phyloP scores from a whole-genome alignment of 305 asterid genomes.

The Andrographis paniculata region DNA sequence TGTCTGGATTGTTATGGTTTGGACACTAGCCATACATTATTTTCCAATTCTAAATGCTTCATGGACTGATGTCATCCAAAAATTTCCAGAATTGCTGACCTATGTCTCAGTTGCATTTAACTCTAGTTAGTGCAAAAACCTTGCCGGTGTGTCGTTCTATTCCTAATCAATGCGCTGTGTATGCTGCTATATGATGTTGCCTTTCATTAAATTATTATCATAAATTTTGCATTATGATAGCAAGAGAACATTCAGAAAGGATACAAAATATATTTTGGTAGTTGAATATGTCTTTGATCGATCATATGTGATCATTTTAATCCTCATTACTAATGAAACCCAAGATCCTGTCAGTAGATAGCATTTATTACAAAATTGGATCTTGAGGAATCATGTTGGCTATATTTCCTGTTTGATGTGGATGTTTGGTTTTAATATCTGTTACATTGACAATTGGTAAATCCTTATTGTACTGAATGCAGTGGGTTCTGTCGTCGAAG shows the following conservation, averaged over 20 bases:
- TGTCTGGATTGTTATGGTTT: neutral
- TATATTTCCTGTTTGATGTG: neutral
- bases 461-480: slow-evolving; percentile 24
- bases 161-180: neutral
- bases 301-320: too few species aligned
- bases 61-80: slow-evolving; percentile 2
- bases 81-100: slow-evolving; percentile 1
- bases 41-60: neutral
- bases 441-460: slow-evolving; percentile 12
- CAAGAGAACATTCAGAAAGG: too few species aligned
- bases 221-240: neutral
- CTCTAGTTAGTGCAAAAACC: neutral
- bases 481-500: slow-evolving; percentile 95
- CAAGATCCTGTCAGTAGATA: too few species aligned
- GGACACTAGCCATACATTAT: neutral
- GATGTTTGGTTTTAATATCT: neutral
- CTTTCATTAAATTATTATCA: neutral
- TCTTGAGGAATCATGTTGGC: neutral
- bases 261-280: too few species aligned
- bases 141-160: neutral
- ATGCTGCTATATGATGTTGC: neutral
- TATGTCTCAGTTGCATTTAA: neutral
- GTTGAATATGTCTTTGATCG: too few species aligned
- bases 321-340: too few species aligned
- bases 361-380: too few species aligned